phyloP scores from a whole-genome alignment of 2,329 filamentous ascomycete genomes.

The Calonectria pteridis region DNA sequence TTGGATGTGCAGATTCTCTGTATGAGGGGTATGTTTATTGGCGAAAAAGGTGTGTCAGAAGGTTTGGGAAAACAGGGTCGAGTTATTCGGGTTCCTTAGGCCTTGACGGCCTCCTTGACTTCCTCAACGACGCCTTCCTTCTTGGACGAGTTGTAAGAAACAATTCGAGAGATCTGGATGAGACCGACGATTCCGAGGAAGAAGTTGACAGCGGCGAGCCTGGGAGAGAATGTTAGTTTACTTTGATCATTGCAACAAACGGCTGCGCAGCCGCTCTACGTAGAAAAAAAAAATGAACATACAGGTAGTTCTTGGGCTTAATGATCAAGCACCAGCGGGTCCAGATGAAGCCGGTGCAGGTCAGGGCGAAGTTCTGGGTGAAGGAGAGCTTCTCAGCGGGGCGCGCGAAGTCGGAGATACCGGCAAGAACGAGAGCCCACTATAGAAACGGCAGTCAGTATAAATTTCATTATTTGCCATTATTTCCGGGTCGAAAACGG shows the following conservation, averaged over 20 bases:
- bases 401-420: conserved; percentile 90
- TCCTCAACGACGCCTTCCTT: conserved; percentile 63
- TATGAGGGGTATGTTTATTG: conserved; percentile 2
- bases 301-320: conserved; percentile 92
- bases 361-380: conserved; percentile 91
- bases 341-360: conserved; percentile 95
- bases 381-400: conserved; percentile 93
- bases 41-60: not conserved
- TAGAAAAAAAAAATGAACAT: conserved; percentile 48
- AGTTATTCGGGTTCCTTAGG: conserved; percentile 27
- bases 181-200: conserved; percentile 92
- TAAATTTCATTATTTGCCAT: not conserved
- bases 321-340: conserved; percentile 99
- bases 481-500: not conserved
- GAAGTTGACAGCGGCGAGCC: conserved; percentile 96
- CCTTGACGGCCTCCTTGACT: conserved; percentile 39
- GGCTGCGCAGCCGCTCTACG: not conserved
- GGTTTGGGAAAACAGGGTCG: not conserved
- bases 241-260: not conserved
- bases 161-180: conserved; percentile 84
- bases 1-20: not conserved
- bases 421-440: conserved; percentile 94
- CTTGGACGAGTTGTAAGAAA: conserved; percentile 71
- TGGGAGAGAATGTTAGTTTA: conserved; percentile 48
- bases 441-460: conserved; percentile 50